phyloP scores from a whole-genome alignment of 2,329 filamentous ascomycete species.

The Clarireedia monteithiana region DNA sequence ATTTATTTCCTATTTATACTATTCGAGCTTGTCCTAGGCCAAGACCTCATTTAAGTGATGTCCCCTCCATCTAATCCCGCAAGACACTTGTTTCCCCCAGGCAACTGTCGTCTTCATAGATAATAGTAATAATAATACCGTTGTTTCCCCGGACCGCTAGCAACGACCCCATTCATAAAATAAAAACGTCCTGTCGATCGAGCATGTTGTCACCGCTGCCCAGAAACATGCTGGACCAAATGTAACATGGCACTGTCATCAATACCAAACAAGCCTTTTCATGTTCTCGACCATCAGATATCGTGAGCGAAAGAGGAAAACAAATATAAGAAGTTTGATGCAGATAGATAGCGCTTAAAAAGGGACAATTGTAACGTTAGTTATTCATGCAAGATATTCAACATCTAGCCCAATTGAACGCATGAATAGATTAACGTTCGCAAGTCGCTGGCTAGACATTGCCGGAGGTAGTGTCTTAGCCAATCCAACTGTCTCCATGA shows the following conservation, averaged over 20 bases:
- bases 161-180: constrained; percentile 7
- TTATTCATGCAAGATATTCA: constrained; percentile 44
- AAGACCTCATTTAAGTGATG: too few relatives aligned
- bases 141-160: neutral
- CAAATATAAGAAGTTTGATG: neutral
- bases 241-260: constrained; percentile 3
- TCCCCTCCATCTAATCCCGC: too few relatives aligned
- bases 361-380: neutral
- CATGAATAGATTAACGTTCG: constrained; percentile 98
- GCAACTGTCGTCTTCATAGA: neutral
- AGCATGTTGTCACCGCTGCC: neutral
- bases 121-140: constrained; percentile 3
- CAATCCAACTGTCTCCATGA: constrained; percentile 87
- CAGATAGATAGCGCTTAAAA: neutral
- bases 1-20: too few relatives aligned
- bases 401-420: constrained; percentile 97
- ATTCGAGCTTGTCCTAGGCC: too few relatives aligned
- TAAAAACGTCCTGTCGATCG: neutral
- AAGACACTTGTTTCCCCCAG: too few relatives aligned
- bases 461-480: constrained; percentile 84
- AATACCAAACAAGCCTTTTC: constrained; percentile 1
- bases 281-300: constrained; percentile 1
- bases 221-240: constrained; percentile 2
- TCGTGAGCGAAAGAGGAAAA: neutral
- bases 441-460: constrained; percentile 74